Percentiles rank a stretch among this genome's conserved stretches.
Evolutionary conservation across 495 filamentous ascomycete species (phyloP).

Genomic region (Monascus purpureus): DNA sequence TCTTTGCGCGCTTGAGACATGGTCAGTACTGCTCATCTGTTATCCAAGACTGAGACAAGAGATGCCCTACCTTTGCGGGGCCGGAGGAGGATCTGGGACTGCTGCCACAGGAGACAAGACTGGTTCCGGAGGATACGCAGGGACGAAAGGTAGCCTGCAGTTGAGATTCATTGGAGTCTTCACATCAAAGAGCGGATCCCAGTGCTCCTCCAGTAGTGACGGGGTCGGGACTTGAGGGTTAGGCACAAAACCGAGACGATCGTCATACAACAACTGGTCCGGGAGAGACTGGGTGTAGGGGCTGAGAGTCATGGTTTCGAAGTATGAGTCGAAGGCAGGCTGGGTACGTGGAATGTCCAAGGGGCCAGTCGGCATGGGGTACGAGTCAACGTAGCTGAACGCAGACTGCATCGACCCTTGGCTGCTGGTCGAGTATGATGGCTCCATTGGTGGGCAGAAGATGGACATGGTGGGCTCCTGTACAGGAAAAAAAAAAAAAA

Average conservation of each 20-base stretch:
- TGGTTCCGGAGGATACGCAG: neutral
- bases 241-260: no score
- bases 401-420: conserved; percentile 14
- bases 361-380: conserved; percentile 14
- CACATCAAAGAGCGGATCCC: neutral
- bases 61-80: no score
- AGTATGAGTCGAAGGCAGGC: neutral
- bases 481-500: no score
- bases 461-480: conserved; percentile 5
- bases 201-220: neutral
- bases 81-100: neutral
- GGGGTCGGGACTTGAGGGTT: no score
- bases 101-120: neutral
- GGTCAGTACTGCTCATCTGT: neutral
- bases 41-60: no score
- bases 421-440: conserved; percentile 10
- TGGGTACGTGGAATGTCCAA: conserved; percentile 7
- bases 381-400: conserved; percentile 15
- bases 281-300: neutral
- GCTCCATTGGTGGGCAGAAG: conserved; percentile 13
- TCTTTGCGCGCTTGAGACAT: conserved; percentile 5
- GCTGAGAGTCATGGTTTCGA: neutral
- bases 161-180: neutral
- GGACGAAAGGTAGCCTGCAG: neutral
- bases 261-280: no score